A percentile compares a stretch with the other conserved stretches of the same genome.
phyloP scores from a whole-genome alignment of 2,329 filamentous ascomycete genomes.

The Fusarium avenaceum region DNA sequence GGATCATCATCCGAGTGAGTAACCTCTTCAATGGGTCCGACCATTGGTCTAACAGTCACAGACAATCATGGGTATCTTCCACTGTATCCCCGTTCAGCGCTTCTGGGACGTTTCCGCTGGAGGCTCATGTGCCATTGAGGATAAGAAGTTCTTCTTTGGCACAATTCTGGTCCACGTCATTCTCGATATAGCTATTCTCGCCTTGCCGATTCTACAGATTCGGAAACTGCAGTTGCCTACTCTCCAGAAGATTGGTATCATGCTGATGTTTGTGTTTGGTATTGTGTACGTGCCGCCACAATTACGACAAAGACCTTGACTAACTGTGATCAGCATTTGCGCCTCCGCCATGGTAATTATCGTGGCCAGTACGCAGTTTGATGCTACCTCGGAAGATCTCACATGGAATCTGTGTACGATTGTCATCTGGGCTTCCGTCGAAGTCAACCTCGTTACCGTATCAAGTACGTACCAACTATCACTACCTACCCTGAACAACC shows the following conservation, averaged over 20 bases:
- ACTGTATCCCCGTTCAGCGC: conserved; percentile 34
- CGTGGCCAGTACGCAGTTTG: conserved; percentile 30
- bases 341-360: conserved; percentile 42
- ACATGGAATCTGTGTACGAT: conserved; percentile 44
- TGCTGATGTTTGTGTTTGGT: conserved; percentile 51
- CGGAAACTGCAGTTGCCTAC: conserved; percentile 48
- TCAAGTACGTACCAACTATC: conserved; percentile 27
- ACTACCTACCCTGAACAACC: accelerated
- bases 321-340: conserved; percentile 30
- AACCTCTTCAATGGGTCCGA: accelerated
- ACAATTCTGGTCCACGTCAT: conserved; percentile 50
- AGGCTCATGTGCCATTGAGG: conserved; percentile 40
- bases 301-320: accelerated
- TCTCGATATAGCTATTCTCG: conserved; percentile 51
- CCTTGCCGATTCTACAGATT: conserved; percentile 51
- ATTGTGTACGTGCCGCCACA: conserved; percentile 43
- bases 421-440: conserved; percentile 45
- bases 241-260: conserved; percentile 49
- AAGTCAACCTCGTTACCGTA: conserved; percentile 46
- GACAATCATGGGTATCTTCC: conserved; percentile 40
- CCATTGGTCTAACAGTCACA: not conserved
- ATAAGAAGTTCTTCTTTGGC: conserved; percentile 53
- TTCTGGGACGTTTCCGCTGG: conserved; percentile 37
- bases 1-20: conserved; percentile 50
- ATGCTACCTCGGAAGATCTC: conserved; percentile 33